These are phyloP conservation scores for Agaricus subrufescens DNA, from an alignment of 768 basidiomycete species.

Conservation along the genomic window DNA sequence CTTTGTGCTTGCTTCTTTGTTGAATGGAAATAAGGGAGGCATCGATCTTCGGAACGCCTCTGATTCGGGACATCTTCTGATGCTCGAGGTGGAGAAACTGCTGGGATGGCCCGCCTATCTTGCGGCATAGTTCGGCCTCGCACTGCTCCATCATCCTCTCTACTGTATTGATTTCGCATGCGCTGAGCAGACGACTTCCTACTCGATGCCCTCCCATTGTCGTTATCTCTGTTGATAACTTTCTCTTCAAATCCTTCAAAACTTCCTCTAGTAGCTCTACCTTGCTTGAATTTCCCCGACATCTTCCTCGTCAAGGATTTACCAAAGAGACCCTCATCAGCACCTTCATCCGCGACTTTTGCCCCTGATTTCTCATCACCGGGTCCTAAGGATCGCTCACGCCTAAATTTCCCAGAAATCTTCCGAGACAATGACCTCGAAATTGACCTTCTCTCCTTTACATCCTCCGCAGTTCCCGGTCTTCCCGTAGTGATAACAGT, in stretches of 20 bases:
- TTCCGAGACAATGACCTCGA: slow-evolving; percentile 3
- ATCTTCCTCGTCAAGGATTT: too few relatives aligned
- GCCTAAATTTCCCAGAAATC: slow-evolving; percentile 3
- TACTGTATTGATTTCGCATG: not conserved
- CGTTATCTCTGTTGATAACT: too few relatives aligned
- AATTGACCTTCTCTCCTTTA: not conserved
- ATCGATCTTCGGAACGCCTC: not conserved
- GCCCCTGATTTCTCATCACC: not conserved
- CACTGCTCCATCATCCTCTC: not conserved
- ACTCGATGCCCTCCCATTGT: too few relatives aligned
- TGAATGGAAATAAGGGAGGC: not conserved
- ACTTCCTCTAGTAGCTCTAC: too few relatives aligned
- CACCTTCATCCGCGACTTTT: not conserved
- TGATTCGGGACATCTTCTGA: not conserved
- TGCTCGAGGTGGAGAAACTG: not conserved
- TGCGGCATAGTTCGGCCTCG: not conserved
- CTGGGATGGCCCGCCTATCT: not conserved
- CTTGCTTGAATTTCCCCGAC: too few relatives aligned
- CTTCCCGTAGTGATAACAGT: not conserved
- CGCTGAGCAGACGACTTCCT: not conserved
- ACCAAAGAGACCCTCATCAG: not conserved
- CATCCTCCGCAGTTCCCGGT: not conserved
- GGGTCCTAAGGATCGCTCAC: not conserved
- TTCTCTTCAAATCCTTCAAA: too few relatives aligned
- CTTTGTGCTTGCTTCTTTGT: slow-evolving; percentile 6